Base-by-base conservation (phyloP, 495 filamentous ascomycete species). In the Penicillium robsamsonii region DNA sequence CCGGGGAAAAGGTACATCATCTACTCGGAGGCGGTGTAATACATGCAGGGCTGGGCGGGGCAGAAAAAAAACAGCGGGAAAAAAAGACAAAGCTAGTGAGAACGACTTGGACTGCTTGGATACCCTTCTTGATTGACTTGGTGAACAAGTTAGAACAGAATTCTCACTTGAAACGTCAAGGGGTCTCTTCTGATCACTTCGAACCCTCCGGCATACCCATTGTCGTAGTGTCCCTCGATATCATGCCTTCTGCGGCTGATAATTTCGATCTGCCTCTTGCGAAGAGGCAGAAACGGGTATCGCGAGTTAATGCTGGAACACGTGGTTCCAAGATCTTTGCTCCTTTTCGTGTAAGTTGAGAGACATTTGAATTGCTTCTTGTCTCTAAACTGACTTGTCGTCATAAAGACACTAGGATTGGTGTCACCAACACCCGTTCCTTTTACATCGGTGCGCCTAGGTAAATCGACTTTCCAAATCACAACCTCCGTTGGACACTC, bases 401-500 rank as follows among this genome's bases (percentile, higher is more conserved):
- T 33, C 52, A 43, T 52, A 15, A 57, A 96, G 90, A 96, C 95
- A 33, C 75, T 99, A 61, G 94, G 94, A 43, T 79, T 97, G 9
- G 90, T 97, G 13, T 96, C 95, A 13, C 89, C 94, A 3, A 96
- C 92, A 12, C 59, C 80, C 33, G 89, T 96, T 3, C 93, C 94
- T 6, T 97, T 97, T 64, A 89, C 92, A 8, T 85, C 86, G 20
- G 81, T 93, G 22, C 90, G 94, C 4, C 76, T 96, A 15, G 94
- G 94, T 53, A 96, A 95, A 70, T 89, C 91, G 6, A 96, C 92
- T 17, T 97, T 94, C 69, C 94, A 99, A 65, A 89, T 99, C 70
- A 97, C 94, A 13, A 97, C 95, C 38, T 96, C 90, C 0, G 89
- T 93, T 47, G 92, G 92, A 59, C 84, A 85, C 58, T 88, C 85